Conservation (phyloP, 495 filamentous ascomycete species). For the Trichoderma gamsii region DNA sequence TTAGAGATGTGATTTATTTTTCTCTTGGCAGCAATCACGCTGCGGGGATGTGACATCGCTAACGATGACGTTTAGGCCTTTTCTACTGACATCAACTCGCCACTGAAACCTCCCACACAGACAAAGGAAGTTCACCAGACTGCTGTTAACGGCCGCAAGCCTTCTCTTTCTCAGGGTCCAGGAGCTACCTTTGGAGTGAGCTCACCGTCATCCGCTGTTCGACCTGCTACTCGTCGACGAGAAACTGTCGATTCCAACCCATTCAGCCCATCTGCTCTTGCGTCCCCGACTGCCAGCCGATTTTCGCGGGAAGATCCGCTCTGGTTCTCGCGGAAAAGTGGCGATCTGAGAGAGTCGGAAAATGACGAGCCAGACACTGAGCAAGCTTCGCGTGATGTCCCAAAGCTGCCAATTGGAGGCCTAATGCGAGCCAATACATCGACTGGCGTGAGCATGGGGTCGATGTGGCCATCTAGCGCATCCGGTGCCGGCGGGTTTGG, state of each 20-base stretch:
- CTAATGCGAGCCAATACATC: constrained; percentile 65
- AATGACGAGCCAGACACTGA: constrained; percentile 45
- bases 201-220: constrained; percentile 57
- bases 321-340: constrained; percentile 69
- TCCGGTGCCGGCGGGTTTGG: constrained; percentile 82
- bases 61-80: constrained; percentile 51
- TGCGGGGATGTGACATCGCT: neutral
- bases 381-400: constrained; percentile 24
- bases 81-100: constrained; percentile 81
- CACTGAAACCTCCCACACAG: constrained; percentile 76
- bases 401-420: constrained; percentile 49
- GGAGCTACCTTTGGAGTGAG: constrained; percentile 41
- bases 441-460: constrained; percentile 40
- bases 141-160: constrained; percentile 60
- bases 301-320: constrained; percentile 47
- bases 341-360: constrained; percentile 46
- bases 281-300: constrained; percentile 45
- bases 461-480: constrained; percentile 67
- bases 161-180: constrained; percentile 60
- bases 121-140: constrained; percentile 62
- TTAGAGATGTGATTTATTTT: constrained; percentile 32
- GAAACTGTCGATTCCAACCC: constrained; percentile 80
- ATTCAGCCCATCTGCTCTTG: constrained; percentile 46
- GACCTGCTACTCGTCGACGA: constrained; percentile 70
- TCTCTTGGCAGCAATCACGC: constrained; percentile 16